Evolutionary conservation across 805 yeast genomes (phyloP), one percentile per base, ranked within the genome.

Genomic region (Monosporozyma yasuniensis): DNA sequence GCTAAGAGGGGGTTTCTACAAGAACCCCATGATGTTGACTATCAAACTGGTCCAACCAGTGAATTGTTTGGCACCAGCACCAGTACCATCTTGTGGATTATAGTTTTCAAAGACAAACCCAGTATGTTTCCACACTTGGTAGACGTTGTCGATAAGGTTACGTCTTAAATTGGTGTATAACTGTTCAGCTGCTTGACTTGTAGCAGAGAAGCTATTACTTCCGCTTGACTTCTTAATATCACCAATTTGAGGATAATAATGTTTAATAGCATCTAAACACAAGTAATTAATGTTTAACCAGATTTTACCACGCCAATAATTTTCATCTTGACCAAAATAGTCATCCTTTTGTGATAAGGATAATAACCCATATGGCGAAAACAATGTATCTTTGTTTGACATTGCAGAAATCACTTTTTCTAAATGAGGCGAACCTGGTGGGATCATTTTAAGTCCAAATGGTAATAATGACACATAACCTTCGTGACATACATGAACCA

Each of bases 231-330:
- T 53, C 4, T 39, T 23, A 9, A 11, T 30, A 7, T 59, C 55
- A n/a, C 61, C 52, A 2, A 59, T 60, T 16, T 57, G 61, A 9
- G 63, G 61, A 49, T 59, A 62, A 60, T 90, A 91, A 63, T 79
- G 69, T 30, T 71, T 65, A 53, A 93, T 70, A 4, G 86, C 76
- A 48, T 88, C 93, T 42, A 93, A 71, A 4, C 83, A 72, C 65
- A 93, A 70, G 61, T 88, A 91, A 70, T 93, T 93, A 61, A 93
- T 85, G 64, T 89, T 86, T 57, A 89, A 73, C 98, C 98, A 93
- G 25, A 93, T 75, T 18, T 95, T 87, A 1, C 96, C 93, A 54
- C 96, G 78, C 99, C 99, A 93, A 70, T 93, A 93, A 66, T 91
- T 83, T 61, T 93, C 99, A 7, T 76, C 91, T 0, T 82, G 78